These are phyloP conservation scores for Ramicandelaber brevisporus DNA, from an alignment of 192 early-diverging fungal genomes.

Conservation along the genomic window DNA sequence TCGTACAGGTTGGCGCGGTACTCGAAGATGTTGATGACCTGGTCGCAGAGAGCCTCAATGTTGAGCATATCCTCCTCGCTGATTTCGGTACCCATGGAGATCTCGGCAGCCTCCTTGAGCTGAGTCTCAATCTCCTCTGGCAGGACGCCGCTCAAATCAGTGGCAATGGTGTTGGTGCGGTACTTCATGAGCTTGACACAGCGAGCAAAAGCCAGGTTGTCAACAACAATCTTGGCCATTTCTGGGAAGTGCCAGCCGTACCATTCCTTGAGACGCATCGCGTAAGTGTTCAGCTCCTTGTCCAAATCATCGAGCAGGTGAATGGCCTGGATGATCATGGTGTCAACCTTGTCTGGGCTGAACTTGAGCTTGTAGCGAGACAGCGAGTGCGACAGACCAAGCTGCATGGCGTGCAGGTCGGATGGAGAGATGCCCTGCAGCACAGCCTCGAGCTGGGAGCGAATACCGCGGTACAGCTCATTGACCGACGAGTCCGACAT, in stretches of 20 bases:
- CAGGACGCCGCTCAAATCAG: conserved; percentile 58
- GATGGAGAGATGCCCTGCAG: conserved; percentile 61
- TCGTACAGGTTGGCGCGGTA: conserved; percentile 88
- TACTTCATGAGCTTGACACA: conserved; percentile 75
- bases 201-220: conserved; percentile 86
- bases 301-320: conserved; percentile 92
- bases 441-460: conserved; percentile 71
- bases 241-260: conserved; percentile 99
- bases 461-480: conserved; percentile 92
- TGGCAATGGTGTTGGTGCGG: conserved; percentile 51
- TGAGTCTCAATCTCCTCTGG: conserved; percentile 80
- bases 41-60: conserved; percentile 79
- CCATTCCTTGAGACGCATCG: conserved; percentile 97
- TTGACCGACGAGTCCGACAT: conserved; percentile 58
- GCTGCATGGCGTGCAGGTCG: conserved; percentile 86
- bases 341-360: conserved; percentile 97
- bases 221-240: conserved; percentile 84
- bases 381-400: conserved; percentile 96
- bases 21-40: conserved; percentile 85
- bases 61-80: conserved; percentile 91
- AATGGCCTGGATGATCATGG: conserved; percentile 99
- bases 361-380: conserved; percentile 99
- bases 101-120: conserved; percentile 89
- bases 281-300: conserved; percentile 98
- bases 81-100: conserved; percentile 98